phyloP scores from a whole-genome alignment of 305 asterid species.

The Solanum hybrid region DNA sequence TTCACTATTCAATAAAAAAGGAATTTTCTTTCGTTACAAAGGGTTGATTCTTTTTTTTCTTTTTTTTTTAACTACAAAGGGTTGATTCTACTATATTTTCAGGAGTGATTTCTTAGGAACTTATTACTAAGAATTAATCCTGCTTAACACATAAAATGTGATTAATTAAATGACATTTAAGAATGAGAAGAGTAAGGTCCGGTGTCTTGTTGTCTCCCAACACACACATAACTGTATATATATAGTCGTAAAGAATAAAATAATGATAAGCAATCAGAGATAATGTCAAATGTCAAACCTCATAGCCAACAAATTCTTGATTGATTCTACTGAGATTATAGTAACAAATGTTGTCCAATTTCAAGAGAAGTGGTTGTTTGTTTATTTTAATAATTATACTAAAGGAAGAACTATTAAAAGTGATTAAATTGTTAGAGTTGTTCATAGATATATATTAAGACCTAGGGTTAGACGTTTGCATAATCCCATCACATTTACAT shows the following conservation, averaged over 20 bases:
- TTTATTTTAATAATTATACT: no score
- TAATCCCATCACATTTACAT: not conserved
- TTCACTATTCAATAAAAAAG: no score
- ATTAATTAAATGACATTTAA: not conserved
- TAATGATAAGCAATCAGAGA: no score
- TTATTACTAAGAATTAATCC: not conserved
- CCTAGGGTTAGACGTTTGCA: not conserved
- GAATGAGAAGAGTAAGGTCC: not conserved
- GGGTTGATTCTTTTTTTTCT: not conserved
- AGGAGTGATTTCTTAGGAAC: not conserved
- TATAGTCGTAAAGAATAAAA: no score
- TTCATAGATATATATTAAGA: not conserved
- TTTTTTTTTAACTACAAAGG: no score
- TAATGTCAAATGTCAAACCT: not conserved
- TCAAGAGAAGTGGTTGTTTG: not conserved
- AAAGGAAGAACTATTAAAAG: not conserved
- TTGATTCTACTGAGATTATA: no score
- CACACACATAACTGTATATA: not conserved
- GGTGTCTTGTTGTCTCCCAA: not conserved
- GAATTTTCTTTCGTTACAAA: not conserved
- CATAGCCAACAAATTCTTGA: not conserved
- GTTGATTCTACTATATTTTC: not conserved
- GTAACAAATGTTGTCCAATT: not conserved
- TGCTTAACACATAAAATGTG: no score
- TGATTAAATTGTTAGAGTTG: not conserved